Base-by-base conservation (phyloP, 176 grass and related monocot species). In the Ensete ventricosum region DNA sequence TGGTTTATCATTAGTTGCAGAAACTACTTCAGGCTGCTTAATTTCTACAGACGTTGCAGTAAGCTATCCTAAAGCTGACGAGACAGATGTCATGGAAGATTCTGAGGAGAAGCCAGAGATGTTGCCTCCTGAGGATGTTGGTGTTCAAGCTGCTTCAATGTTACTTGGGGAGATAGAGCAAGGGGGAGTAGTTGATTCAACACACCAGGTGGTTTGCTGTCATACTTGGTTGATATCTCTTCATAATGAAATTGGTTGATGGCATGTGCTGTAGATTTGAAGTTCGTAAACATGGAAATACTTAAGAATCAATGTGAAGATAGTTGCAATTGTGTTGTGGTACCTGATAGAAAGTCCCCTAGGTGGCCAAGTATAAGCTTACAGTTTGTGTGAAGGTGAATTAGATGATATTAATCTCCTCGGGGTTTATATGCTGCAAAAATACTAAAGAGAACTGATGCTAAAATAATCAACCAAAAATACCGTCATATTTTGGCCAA, bases 161-260 rank as follows among this genome's bases (percentile, higher is more conserved):
- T 23, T 98, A 54, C 84, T 98, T 60, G 86, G 82, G 78, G 94
- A 93, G 69, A 80, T 93, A 22, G 86, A 82, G 62, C 94, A 87
- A 74, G 94, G 90, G 70, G 94, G 93, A 65, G 94, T 93, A 64
- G 86, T 98, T 73, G 94, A 98, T 78, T 98, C 94, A 9, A 85
- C 80, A 59, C 93, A 96, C 73, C 90, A 96, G 93, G 93, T 96
- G 93, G 93, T 96, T 8, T 85, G 68, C 8, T 13, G 3, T 71
- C 57, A 55, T 17, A 43, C 77, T 70, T 20, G 20, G 20, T 3
- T 1, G 5, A 7, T 73, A 67, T 73, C 8, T 75, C 53, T 13
- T 29, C 55, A 78, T n/a, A 6, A 78, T 68, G 0, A n/a, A 2
- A 50, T n/a, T 64, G 20, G 20, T 11, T 64, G 9, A 12, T 24